Conservation (phyloP, 2,329 filamentous ascomycete species). For the Colletotrichum melonis region DNA sequence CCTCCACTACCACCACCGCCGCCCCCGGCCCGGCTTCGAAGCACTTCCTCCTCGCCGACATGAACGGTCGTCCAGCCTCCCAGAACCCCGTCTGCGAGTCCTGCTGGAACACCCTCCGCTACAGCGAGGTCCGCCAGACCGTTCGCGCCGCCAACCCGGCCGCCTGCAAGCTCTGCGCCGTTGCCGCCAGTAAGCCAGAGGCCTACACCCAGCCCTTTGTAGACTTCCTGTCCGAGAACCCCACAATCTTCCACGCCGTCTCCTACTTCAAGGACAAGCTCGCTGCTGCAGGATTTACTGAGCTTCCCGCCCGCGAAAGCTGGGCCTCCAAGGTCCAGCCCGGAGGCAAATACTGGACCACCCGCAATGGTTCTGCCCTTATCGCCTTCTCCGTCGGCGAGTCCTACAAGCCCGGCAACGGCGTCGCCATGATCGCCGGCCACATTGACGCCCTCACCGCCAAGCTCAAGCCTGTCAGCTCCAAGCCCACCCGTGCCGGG, state of each 20-base stretch:
- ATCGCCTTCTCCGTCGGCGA: slow-evolving; percentile 88
- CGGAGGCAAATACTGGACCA: slow-evolving; percentile 90
- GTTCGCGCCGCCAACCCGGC: slow-evolving; percentile 34
- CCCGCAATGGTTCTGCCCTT: slow-evolving; percentile 85
- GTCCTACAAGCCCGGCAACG: slow-evolving; percentile 85
- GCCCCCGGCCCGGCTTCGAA: slow-evolving; percentile 4
- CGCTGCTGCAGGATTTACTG: slow-evolving; percentile 76
- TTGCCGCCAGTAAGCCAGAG: slow-evolving; percentile 61
- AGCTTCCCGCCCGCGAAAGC: slow-evolving; percentile 81
- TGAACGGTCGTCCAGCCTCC: slow-evolving; percentile 47
- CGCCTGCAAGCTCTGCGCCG: slow-evolving; percentile 50
- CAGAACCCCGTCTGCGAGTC: slow-evolving; percentile 44
- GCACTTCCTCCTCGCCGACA: slow-evolving; percentile 62
- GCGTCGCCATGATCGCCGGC: slow-evolving; percentile 87
- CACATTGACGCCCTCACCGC: slow-evolving; percentile 95
- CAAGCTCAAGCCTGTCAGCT: slow-evolving; percentile 90
- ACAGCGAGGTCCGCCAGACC: slow-evolving; percentile 33
- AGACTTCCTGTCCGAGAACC: slow-evolving; percentile 88
- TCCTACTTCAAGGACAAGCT: slow-evolving; percentile 81
- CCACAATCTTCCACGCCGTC: slow-evolving; percentile 93
- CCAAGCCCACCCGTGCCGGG: slow-evolving; percentile 84
- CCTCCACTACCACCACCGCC: slow-evolving; percentile 36
- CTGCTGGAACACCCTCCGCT: slow-evolving; percentile 35
- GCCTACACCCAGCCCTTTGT: slow-evolving; percentile 86
- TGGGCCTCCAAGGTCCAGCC: slow-evolving; percentile 80